These are phyloP conservation scores for Lactarius pseudohatsudake DNA, from an alignment of 768 basidiomycete genomes.

Conservation along the genomic window DNA sequence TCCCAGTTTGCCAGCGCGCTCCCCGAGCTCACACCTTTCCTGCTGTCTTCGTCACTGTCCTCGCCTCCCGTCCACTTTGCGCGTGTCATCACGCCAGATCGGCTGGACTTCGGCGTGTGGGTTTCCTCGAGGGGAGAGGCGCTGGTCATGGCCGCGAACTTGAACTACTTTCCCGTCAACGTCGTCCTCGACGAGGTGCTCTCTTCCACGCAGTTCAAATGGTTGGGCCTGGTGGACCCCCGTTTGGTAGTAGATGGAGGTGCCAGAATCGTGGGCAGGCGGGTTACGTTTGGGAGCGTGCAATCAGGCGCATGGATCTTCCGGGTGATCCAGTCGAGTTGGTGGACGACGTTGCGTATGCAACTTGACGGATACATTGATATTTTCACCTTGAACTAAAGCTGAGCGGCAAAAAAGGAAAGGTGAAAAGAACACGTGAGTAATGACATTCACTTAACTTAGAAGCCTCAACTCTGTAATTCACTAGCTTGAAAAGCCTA, in stretches of 20 bases:
- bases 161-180: slow-evolving; percentile 13
- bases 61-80: slow-evolving; percentile 8
- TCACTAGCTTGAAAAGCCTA: too few species aligned
- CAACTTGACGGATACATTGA: too few species aligned
- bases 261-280: neutral
- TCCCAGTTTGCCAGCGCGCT: too few species aligned
- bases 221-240: neutral
- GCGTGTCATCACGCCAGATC: slow-evolving; percentile 14
- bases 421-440: too few species aligned
- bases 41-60: slow-evolving; percentile 15
- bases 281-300: slow-evolving; percentile 6
- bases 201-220: neutral
- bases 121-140: neutral
- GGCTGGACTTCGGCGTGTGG: slow-evolving; percentile 26
- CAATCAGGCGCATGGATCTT: slow-evolving; percentile 16
- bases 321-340: neutral
- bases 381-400: too few species aligned
- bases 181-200: slow-evolving; percentile 11
- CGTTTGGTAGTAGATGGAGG: slow-evolving; percentile 13
- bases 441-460: too few species aligned
- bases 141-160: slow-evolving; percentile 19
- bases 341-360: neutral
- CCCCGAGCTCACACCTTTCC: slow-evolving; percentile 9
- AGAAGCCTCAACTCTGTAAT: too few species aligned
- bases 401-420: too few species aligned